Conservation (phyloP, 305 asterid genomes). For the Withania somnifera region DNA sequence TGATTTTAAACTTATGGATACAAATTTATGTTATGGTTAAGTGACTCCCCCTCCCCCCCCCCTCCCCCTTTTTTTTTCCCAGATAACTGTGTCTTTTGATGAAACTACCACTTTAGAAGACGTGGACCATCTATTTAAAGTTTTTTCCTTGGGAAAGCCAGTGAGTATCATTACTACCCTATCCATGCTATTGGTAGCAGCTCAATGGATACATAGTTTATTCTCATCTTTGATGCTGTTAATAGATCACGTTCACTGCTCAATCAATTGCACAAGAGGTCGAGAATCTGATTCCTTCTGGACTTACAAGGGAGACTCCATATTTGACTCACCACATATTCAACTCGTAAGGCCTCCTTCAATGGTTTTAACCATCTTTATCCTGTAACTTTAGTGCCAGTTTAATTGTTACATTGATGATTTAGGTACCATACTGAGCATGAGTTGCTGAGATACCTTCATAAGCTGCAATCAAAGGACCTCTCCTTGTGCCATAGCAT, state of each 20-base stretch:
- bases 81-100: slow-evolving; percentile 85
- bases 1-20: neutral
- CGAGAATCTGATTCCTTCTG: slow-evolving; percentile 55
- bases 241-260: slow-evolving; percentile 69
- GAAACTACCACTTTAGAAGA: slow-evolving; percentile 59
- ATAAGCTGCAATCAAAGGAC: slow-evolving; percentile 65
- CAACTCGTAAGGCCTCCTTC: slow-evolving; percentile 58
- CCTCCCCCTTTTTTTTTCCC: slow-evolving; percentile 5
- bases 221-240: neutral
- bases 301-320: slow-evolving; percentile 74
- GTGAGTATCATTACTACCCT: slow-evolving; percentile 29
- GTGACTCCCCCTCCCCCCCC: neutral
- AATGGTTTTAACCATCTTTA: neutral
- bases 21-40: neutral
- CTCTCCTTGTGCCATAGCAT: slow-evolving; percentile 89
- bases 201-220: neutral
- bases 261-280: slow-evolving; percentile 82
- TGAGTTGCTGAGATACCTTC: slow-evolving; percentile 66
- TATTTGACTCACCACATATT: slow-evolving; percentile 71
- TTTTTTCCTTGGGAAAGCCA: slow-evolving; percentile 57
- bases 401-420: slow-evolving; percentile 4
- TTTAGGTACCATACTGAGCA: slow-evolving; percentile 90
- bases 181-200: neutral
- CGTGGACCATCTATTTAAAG: slow-evolving; percentile 49
- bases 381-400: neutral